Conservation (phyloP, 768 basidiomycete genomes). For the Boletus bicolor region DNA sequence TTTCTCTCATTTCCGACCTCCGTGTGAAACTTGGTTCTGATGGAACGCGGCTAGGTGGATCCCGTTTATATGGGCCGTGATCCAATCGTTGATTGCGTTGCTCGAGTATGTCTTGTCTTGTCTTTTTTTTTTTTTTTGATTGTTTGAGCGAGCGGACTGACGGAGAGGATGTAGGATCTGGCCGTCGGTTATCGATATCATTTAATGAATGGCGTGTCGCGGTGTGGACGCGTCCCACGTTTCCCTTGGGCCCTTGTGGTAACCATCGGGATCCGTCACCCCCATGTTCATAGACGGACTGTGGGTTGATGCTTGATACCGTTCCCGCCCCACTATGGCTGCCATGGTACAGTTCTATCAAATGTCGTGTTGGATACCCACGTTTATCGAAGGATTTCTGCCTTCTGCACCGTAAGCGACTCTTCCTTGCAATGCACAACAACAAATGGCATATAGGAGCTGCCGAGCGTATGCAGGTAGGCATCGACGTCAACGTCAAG, state of each 20-base stretch:
- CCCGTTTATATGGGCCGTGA: slow-evolving; percentile 41
- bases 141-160: background rate
- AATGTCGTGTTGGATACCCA: background rate
- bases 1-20: background rate
- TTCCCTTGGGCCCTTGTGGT: background rate
- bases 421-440: background rate
- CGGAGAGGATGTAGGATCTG: slow-evolving; percentile 32
- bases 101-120: slow-evolving; percentile 31
- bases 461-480: slow-evolving; percentile 2
- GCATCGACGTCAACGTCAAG: slow-evolving; percentile 4
- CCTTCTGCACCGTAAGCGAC: background rate
- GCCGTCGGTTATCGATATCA: slow-evolving; percentile 42
- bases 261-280: background rate
- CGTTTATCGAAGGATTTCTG: background rate
- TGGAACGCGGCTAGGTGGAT: slow-evolving; percentile 30
- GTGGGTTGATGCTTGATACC: background rate
- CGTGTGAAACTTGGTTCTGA: background rate
- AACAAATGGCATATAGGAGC: background rate
- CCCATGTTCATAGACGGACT: background rate
- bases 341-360: background rate
- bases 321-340: background rate
- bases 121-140: background rate
- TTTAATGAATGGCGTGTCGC: slow-evolving; percentile 18
- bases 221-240: background rate
- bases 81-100: slow-evolving; percentile 39